Base-by-base conservation (phyloP, 176 grass and related monocot genomes). In the Phyllostachys edulis region DNA sequence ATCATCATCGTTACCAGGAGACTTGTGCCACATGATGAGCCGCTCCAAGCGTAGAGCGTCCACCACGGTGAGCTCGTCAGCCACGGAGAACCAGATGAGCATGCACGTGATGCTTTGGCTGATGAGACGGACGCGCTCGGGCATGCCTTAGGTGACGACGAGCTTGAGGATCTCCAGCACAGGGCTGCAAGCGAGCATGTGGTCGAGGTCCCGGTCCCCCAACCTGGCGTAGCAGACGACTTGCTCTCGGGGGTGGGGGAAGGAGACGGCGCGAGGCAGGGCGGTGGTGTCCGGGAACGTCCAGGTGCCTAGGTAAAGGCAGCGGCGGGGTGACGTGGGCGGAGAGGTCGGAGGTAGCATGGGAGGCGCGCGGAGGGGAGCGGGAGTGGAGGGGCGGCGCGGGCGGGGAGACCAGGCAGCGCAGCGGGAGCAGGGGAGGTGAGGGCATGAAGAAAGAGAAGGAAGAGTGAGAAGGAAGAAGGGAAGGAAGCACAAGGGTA, bases 121-220 rank as follows among this genome's bases (percentile, higher is more conserved):
- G 6, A 9, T 20, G 6, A 89, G 32, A 11, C 0, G 60, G 69
- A 80, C 59, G 20, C 20, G 21, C 38, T 5, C 38, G 1, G 29
- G 29, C 29, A 29, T 29, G 29, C 29, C 29, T 29, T 29, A 29
- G 29, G 29, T 29, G 29, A 29, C 38, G 38, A 39, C 38, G 56
- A 29, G 29, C 12, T 49, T 57, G n/a, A 89, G 40, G 13, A 0
- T 89, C 76, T 85, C 71, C 10, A 89, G 82, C 32, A 3, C 21
- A 0, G 82, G 75, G 63, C 82, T 67, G 76, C 60, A 73, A 14
- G 82, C 38, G 61, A 89, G 70, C 63, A 89, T 46, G 69, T 51
- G 41, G 50, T 81, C 62, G 5, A 85, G 41, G 77, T 89, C 82
- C 11, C 17, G 11, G 14, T 75, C 69, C 24, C 23, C 18, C 44